Percentiles rank a stretch among this genome's conserved stretches.
phyloP scores from a whole-genome alignment of 805 yeast genomes.

The Torulaspora quercuum region DNA sequence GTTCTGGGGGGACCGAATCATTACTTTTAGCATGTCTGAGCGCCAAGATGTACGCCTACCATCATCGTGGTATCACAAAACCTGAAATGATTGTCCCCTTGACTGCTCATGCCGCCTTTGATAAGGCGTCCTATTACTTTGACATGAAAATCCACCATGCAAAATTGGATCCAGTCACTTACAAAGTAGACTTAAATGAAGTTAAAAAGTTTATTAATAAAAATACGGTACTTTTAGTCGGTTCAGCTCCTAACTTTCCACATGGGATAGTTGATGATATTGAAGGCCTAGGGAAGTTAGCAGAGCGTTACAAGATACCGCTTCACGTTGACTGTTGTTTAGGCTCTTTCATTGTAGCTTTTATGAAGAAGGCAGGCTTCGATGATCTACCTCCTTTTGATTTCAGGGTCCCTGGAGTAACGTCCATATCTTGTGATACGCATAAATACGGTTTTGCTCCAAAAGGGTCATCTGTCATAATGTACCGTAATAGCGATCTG shows the following conservation, averaged over 20 bases:
- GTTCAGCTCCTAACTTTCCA: constrained; percentile 97
- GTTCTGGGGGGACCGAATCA: constrained; percentile 96
- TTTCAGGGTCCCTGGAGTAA: constrained; percentile 86
- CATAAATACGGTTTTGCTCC: constrained; percentile 99
- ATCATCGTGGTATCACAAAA: constrained; percentile 52
- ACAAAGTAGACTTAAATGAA: constrained; percentile 59
- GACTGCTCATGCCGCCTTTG: constrained; percentile 92
- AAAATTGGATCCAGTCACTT: constrained; percentile 64
- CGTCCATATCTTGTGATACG: constrained; percentile 98
- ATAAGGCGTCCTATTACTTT: constrained; percentile 88
- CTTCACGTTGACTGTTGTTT: constrained; percentile 94
- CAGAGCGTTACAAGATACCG: constrained; percentile 63
- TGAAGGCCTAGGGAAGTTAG: constrained; percentile 61
- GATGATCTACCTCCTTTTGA: constrained; percentile 55
- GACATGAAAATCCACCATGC: constrained; percentile 81
- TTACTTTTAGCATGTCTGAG: constrained; percentile 79
- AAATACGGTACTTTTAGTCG: constrained; percentile 80
- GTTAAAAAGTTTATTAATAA: constrained; percentile 63
- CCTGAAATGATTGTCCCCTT: constrained; percentile 90
- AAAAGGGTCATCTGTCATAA: constrained; percentile 87
- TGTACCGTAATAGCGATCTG: constrained; percentile 71
- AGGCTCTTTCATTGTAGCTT: constrained; percentile 88
- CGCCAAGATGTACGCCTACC: constrained; percentile 73
- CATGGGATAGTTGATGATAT: constrained; percentile 95
- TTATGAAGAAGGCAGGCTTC: constrained; percentile 62